Evolutionary conservation across 352 stramenopile genomes (phyloP).

Genomic region (Plasmopara viticola): DNA sequence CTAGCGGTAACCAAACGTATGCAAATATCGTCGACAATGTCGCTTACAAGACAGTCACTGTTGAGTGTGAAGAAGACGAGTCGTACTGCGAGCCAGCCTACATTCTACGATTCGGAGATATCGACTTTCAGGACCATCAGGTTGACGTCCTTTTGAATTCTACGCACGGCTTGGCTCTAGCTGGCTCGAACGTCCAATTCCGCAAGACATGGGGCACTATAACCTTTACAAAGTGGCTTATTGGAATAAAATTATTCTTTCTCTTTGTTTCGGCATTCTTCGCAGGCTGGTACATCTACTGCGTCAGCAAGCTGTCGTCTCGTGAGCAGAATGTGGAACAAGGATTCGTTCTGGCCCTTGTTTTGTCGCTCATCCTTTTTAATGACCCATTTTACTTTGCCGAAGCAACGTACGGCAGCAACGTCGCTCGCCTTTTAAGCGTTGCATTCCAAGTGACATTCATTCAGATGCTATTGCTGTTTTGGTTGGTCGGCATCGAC

Average conservation of each 20-base stretch:
- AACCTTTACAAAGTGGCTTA: too few species aligned
- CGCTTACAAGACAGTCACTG: slow-evolving; percentile 26
- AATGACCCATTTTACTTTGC: too few species aligned
- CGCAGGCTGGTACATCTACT: slow-evolving; percentile 29
- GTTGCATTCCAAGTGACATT: too few species aligned
- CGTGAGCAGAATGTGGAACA: slow-evolving; percentile 58
- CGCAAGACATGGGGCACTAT: too few species aligned
- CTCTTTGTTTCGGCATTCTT: too few species aligned
- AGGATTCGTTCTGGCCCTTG: slow-evolving; percentile 42
- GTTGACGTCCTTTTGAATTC: slow-evolving; percentile 17
- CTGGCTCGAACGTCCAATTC: too few species aligned
- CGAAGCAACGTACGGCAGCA: too few species aligned
- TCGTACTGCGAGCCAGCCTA: slow-evolving; percentile 37
- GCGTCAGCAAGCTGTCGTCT: slow-evolving; percentile 33
- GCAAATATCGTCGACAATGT: slow-evolving; percentile 32
- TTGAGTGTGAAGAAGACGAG: slow-evolving; percentile 30
- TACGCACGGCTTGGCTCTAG: too few species aligned
- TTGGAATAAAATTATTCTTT: too few species aligned
- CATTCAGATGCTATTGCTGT: too few species aligned
- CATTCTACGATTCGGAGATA: slow-evolving; percentile 47
- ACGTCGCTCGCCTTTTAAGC: too few species aligned
- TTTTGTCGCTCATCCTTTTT: slow-evolving; percentile 11
- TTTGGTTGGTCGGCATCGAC: too few species aligned
- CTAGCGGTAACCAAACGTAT: slow-evolving; percentile 1
- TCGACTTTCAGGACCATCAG: slow-evolving; percentile 49